Evolutionary conservation across 768 basidiomycete genomes (phyloP).

Genomic region (Mrakia blollopis): DNA sequence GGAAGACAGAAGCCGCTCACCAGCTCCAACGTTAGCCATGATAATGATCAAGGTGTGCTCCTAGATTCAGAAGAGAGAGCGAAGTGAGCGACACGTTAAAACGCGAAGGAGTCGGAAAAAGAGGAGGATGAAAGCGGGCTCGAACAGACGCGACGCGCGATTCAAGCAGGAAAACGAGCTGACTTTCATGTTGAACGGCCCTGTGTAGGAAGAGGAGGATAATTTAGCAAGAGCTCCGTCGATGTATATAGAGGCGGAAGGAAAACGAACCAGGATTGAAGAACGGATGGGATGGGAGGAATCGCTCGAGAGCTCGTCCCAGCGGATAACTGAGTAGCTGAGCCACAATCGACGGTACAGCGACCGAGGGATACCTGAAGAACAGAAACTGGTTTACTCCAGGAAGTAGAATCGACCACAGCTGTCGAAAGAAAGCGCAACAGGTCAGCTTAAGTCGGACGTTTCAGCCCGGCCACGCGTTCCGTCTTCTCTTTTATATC

Average conservation of each 20-base stretch:
- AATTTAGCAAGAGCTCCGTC: too few species aligned
- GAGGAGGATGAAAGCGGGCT: too few species aligned
- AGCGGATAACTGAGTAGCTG: not conserved
- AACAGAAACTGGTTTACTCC: not conserved
- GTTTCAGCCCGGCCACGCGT: not conserved
- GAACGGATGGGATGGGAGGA: slow-evolving; percentile 50
- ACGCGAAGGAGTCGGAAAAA: too few species aligned
- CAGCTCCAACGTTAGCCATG: slow-evolving; percentile 68
- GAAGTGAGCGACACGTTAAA: too few species aligned
- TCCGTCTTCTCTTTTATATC: too few species aligned
- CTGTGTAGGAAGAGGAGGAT: too few species aligned
- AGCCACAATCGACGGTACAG: not conserved
- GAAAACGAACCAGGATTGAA: slow-evolving; percentile 89
- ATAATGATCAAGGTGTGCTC: slow-evolving; percentile 85
- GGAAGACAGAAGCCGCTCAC: not conserved
- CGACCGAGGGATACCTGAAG: not conserved
- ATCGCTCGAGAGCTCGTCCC: not conserved
- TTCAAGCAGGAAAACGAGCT: too few species aligned
- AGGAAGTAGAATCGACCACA: not conserved
- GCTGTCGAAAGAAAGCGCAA: not conserved
- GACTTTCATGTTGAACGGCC: slow-evolving; percentile 52
- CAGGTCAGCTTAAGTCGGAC: not conserved
- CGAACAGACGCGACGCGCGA: too few species aligned
- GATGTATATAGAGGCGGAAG: too few species aligned
- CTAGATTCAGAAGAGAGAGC: too few species aligned